Conservation (phyloP, 305 asterid genomes). For the Solanum hybrid region DNA sequence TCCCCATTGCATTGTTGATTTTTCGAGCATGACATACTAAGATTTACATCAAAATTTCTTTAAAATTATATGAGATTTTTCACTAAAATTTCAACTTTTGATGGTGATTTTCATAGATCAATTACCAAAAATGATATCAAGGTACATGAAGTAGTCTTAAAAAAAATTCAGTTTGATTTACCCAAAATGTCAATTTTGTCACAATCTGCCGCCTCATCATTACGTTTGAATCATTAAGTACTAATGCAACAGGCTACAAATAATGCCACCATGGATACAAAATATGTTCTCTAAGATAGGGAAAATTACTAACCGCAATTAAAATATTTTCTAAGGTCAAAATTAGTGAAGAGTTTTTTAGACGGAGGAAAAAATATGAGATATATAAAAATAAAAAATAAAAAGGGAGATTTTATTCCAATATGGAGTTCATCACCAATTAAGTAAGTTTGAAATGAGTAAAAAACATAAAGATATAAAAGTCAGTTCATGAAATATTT, state of each 20-base stretch:
- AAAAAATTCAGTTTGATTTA: background rate
- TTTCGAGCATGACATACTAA: background rate
- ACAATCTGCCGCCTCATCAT: constrained; percentile 70
- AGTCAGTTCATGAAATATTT: no score
- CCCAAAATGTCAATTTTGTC: constrained; percentile 38
- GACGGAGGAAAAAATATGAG: background rate
- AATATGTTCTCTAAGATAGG: background rate
- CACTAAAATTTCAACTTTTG: background rate
- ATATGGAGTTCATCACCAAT: background rate
- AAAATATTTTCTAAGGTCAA: background rate
- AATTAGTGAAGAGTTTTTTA: background rate
- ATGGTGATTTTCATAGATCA: background rate
- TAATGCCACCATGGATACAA: background rate
- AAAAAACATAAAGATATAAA: background rate
- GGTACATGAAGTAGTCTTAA: background rate
- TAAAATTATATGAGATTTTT: background rate
- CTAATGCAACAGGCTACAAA: background rate
- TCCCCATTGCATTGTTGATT: background rate
- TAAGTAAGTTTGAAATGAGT: background rate
- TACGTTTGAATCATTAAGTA: constrained; percentile 7
- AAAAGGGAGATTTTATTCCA: background rate
- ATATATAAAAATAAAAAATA: background rate
- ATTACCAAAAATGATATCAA: background rate
- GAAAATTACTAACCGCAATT: background rate
- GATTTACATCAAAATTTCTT: background rate